Evolutionary conservation across 2,329 filamentous ascomycete species (phyloP).

Genomic region (Pyrenophora seminiperda): DNA sequence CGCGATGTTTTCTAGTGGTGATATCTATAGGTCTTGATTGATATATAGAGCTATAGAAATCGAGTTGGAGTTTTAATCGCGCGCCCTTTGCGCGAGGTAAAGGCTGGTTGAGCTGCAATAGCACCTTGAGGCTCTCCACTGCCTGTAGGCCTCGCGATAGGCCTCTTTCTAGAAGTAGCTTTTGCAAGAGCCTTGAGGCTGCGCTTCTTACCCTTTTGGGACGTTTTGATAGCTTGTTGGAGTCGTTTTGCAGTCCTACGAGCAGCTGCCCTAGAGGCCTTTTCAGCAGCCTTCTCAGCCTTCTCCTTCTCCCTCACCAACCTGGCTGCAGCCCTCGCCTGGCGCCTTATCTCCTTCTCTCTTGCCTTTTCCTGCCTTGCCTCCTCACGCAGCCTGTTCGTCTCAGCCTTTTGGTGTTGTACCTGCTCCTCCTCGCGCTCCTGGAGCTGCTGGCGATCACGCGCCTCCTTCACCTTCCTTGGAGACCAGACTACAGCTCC

Average conservation of each 20-base stretch:
- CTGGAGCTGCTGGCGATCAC: neutral
- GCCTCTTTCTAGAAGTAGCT: neutral
- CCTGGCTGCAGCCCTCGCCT: neutral
- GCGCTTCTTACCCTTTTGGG: neutral
- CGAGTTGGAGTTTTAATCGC: neutral
- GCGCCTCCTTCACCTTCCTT: slow-evolving; percentile 6
- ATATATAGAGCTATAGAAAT: neutral
- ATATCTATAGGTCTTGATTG: neutral
- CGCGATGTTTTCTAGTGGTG: neutral
- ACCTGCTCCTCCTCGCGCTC: neutral
- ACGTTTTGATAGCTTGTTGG: neutral
- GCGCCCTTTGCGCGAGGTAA: neutral
- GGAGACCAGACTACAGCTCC: slow-evolving; percentile 11
- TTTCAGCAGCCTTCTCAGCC: neutral
- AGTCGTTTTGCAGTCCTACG: neutral
- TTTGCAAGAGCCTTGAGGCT: neutral
- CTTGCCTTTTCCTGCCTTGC: neutral
- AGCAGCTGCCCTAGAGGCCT: neutral
- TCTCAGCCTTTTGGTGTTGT: slow-evolving; percentile 1
- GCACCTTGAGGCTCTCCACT: neutral
- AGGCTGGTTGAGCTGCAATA: neutral
- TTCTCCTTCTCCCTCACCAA: slow-evolving; percentile 3
- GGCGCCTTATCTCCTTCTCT: neutral
- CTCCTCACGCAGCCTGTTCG: neutral
- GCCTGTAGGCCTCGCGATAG: neutral